Percentiles rank a stretch among this genome's conserved stretches.
phyloP scores from a whole-genome alignment of 495 filamentous ascomycete genomes.

The Aspergillus wentii region DNA sequence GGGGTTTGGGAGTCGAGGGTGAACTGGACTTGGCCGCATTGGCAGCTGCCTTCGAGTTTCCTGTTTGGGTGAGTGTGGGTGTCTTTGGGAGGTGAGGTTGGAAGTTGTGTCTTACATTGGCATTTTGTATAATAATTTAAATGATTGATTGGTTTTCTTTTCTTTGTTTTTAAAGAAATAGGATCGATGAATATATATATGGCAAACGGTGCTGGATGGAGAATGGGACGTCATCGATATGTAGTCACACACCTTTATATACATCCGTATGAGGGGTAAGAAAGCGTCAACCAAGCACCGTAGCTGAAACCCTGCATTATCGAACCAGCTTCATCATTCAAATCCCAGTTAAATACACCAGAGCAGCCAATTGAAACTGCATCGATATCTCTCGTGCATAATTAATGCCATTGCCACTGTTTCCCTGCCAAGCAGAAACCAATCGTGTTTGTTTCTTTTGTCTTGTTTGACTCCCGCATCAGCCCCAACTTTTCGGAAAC shows the following conservation, averaged over 20 bases:
- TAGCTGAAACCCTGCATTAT: too few relatives aligned
- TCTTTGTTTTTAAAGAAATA: background rate
- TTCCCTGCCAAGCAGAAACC: too few relatives aligned
- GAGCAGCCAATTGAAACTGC: too few relatives aligned
- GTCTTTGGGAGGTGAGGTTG: background rate
- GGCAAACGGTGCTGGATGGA: background rate
- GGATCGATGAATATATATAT: background rate
- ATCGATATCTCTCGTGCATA: too few relatives aligned
- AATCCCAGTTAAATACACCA: too few relatives aligned
- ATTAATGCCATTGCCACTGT: too few relatives aligned
- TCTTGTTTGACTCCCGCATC: constrained; percentile 24
- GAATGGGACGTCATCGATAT: constrained; percentile 11
- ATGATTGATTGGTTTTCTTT: background rate
- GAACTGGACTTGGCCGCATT: constrained; percentile 50
- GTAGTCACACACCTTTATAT: background rate
- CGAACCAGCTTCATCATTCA: too few relatives aligned
- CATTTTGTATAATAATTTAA: constrained; percentile 11
- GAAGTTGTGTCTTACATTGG: constrained; percentile 18
- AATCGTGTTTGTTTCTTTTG: constrained; percentile 40
- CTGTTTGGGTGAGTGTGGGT: constrained; percentile 14
- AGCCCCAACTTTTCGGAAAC: background rate
- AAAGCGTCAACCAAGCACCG: too few relatives aligned
- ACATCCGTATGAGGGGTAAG: constrained; percentile 1
- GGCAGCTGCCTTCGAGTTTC: constrained; percentile 50
- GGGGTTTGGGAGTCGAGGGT: constrained; percentile 46